Percentiles rank a stretch among this genome's conserved stretches.
Conservation (phyloP, 495 filamentous ascomycete genomes). For the Trichoderma virens region DNA sequence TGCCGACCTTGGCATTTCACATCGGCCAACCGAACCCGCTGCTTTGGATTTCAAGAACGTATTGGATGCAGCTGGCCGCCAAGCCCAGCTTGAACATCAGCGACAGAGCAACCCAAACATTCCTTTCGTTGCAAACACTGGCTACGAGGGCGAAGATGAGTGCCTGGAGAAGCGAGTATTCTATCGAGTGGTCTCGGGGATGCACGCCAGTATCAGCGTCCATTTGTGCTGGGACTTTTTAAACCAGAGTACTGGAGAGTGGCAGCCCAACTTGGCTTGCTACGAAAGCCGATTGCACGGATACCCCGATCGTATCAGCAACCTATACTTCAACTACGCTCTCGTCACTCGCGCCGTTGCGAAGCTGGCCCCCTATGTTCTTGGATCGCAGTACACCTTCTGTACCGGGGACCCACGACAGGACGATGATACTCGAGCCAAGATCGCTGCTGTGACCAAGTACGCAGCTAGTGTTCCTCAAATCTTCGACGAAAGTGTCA, state of each 20-base stretch:
- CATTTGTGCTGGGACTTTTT: constrained; percentile 96
- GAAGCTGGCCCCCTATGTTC: constrained; percentile 80
- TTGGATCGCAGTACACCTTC: constrained; percentile 64
- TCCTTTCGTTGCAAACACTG: constrained; percentile 41
- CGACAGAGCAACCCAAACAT: constrained; percentile 43
- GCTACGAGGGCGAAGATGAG: constrained; percentile 72
- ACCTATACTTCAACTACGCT: constrained; percentile 98
- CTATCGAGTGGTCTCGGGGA: constrained; percentile 87
- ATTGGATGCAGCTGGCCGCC: constrained; percentile 62
- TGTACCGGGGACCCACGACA: constrained; percentile 78
- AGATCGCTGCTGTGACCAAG: constrained; percentile 64
- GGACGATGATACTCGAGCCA: constrained; percentile 69
- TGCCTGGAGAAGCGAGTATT: constrained; percentile 98
- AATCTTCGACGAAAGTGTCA: constrained; percentile 89
- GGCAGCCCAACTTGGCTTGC: constrained; percentile 87
- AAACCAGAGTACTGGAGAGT: constrained; percentile 89
- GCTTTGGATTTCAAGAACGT: constrained; percentile 78
- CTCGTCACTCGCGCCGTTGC: constrained; percentile 81
- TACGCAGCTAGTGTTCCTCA: constrained; percentile 56
- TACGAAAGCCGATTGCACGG: constrained; percentile 76
- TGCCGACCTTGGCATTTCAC: constrained; percentile 31
- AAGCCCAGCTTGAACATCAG: constrained; percentile 45
- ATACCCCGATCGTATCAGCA: constrained; percentile 86
- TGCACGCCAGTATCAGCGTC: constrained; percentile 95
- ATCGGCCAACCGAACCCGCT: constrained; percentile 49